Conservation (phyloP, 106 monocot genomes). For the Chionographis japonica region DNA sequence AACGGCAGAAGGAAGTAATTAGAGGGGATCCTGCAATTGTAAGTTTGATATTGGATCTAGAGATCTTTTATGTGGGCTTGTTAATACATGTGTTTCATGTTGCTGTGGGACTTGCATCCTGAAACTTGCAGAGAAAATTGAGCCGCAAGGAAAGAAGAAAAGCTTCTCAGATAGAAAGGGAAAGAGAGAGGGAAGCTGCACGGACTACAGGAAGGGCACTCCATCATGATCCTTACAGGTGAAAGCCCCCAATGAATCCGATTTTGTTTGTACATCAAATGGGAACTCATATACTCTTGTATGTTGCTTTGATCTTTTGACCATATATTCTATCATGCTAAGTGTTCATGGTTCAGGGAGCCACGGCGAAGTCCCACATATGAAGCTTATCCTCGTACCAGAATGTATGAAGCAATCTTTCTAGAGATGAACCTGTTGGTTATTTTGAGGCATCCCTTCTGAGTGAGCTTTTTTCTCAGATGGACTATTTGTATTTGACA, state of each 20-base stretch:
- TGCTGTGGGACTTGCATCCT: conserved; percentile 3
- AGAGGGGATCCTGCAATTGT: conserved; percentile 93
- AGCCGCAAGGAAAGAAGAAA: conserved; percentile 99
- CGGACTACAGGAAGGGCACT: conserved; percentile 54
- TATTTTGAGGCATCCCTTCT: background rate
- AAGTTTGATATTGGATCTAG: conserved; percentile 23
- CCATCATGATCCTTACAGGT: conserved; percentile 95
- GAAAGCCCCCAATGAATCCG: background rate
- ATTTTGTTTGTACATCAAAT: background rate
- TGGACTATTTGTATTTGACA: conserved; percentile 22
- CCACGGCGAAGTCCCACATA: conserved; percentile 88
- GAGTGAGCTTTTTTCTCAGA: background rate
- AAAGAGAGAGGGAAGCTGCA: conserved; percentile 76
- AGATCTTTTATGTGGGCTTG: background rate
- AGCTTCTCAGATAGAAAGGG: conserved; percentile 94
- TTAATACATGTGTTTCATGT: background rate
- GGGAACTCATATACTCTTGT: too few species aligned
- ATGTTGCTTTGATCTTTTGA: too few species aligned
- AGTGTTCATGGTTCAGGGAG: conserved; percentile 39
- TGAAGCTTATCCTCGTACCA: conserved; percentile 79
- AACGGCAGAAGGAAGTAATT: conserved; percentile 89
- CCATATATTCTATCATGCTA: background rate
- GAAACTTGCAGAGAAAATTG: conserved; percentile 66
- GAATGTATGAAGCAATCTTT: conserved; percentile 35
- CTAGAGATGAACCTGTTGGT: background rate